These are phyloP conservation scores for Physcomitrellopsis africana DNA, from an alignment of 225 moss, liverwort and hornwort genomes.

Conservation along the genomic window DNA sequence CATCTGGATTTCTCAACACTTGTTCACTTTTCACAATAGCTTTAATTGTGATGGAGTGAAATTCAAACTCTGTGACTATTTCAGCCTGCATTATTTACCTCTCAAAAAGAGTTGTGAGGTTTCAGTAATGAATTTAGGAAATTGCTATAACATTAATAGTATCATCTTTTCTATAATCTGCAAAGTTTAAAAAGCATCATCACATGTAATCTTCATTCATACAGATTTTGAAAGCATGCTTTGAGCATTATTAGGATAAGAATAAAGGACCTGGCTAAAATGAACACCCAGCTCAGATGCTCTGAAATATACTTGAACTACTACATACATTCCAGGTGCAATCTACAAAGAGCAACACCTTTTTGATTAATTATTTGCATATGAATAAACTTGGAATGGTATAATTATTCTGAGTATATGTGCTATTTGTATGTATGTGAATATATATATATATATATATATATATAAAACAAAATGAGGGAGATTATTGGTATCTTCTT, in stretches of 20 bases:
- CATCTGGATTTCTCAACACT: slow-evolving; percentile 12
- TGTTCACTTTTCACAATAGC: slow-evolving; percentile 26
- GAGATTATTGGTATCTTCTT: too few species aligned
- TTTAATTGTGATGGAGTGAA: slow-evolving; percentile 50
- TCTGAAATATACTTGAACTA: slow-evolving; percentile 68
- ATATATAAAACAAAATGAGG: too few species aligned
- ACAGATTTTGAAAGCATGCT: neutral
- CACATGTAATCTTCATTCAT: neutral
- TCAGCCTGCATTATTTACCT: slow-evolving; percentile 31
- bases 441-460: too few species aligned
- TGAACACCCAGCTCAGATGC: slow-evolving; percentile 63
- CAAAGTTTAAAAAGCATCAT: too few species aligned
- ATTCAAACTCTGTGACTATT: slow-evolving; percentile 55
- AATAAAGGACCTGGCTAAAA: slow-evolving; percentile 42
- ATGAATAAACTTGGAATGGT: neutral
- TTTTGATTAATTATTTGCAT: too few species aligned
- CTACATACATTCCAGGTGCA: slow-evolving; percentile 65
- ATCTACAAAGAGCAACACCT: slow-evolving; percentile 42
- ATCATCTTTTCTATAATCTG: too few species aligned
- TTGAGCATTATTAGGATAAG: neutral
- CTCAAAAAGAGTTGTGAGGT: too few species aligned
- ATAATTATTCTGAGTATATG: accelerated
- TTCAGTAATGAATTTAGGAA: neutral
- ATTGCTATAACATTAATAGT: neutral
- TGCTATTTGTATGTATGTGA: too few species aligned